Evolutionary conservation across 805 yeast genomes (phyloP).

Genomic region (Saccharomycopsis sp.): DNA sequence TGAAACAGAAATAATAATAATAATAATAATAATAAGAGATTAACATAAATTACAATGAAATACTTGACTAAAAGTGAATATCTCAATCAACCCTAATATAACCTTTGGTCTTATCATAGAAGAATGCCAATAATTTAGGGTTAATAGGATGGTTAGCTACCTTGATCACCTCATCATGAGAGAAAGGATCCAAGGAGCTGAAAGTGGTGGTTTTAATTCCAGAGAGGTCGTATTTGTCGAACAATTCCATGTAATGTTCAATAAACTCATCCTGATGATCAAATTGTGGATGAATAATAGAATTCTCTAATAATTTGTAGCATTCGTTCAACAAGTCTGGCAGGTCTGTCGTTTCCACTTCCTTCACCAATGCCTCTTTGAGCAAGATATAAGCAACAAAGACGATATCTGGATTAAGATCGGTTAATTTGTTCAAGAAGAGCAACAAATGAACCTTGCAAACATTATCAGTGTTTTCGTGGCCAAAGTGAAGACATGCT

Average conservation of each 20-base stretch:
- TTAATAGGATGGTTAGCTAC: slow-evolving; percentile 9
- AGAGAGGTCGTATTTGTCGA: slow-evolving; percentile 1
- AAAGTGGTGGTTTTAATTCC: slow-evolving; percentile 5
- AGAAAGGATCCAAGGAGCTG: slow-evolving; percentile 3
- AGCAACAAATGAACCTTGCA: slow-evolving; percentile 7
- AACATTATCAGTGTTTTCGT: slow-evolving; percentile 7
- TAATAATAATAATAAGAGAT: no score
- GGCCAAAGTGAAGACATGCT: slow-evolving; percentile 5
- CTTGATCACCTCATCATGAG: slow-evolving; percentile 3
- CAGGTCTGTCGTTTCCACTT: slow-evolving; percentile 15
- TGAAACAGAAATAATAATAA: no score
- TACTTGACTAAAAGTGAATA: not conserved
- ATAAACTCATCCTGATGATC: slow-evolving; percentile 4
- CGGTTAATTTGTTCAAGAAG: slow-evolving; percentile 12
- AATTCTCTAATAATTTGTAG: slow-evolving; percentile 2
- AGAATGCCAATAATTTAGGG: slow-evolving; percentile 4
- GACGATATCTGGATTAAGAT: slow-evolving; percentile 10
- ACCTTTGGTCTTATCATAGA: slow-evolving; percentile 7
- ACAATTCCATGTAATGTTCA: not conserved
- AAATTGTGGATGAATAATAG: slow-evolving; percentile 2
- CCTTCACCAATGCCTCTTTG: slow-evolving; percentile 7
- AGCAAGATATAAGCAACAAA: slow-evolving; percentile 11
- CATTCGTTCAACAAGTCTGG: slow-evolving; percentile 9
- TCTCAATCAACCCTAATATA: slow-evolving; percentile 8
- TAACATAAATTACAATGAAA: no score